These are phyloP conservation scores for Parasarocladium wereldwijsianum DNA, from an alignment of 2,329 filamentous ascomycete genomes.

Conservation along the genomic window DNA sequence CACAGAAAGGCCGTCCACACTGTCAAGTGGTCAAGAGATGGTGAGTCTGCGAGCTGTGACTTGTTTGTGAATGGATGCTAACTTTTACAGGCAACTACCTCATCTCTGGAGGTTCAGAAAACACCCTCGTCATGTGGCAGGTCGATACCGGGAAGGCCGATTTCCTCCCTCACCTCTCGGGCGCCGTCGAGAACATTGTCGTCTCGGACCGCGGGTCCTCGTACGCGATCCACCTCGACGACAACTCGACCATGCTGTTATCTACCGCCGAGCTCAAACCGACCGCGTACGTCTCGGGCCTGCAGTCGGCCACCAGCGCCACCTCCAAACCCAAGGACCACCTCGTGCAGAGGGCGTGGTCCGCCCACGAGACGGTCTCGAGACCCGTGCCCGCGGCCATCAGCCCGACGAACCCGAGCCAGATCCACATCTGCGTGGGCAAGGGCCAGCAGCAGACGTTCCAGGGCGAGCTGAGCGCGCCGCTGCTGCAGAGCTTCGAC, in stretches of 20 bases:
- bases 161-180: constrained; percentile 79
- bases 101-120: constrained; percentile 83
- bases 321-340: constrained; percentile 35
- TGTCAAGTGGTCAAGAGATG: constrained; percentile 85
- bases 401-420: constrained; percentile 46
- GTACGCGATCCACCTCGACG: constrained; percentile 73
- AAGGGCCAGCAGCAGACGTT: constrained; percentile 42
- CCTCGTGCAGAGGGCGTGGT: constrained; percentile 36
- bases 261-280: constrained; percentile 83
- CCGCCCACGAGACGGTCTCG: constrained; percentile 25
- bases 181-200: constrained; percentile 69
- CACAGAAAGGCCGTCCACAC: constrained; percentile 72
- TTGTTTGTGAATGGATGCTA: constrained; percentile 11
- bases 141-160: constrained; percentile 72
- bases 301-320: constrained; percentile 51
- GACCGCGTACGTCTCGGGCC: constrained; percentile 67
- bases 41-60: constrained; percentile 27
- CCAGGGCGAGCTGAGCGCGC: constrained; percentile 36
- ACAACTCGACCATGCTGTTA: constrained; percentile 83
- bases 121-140: constrained; percentile 84
- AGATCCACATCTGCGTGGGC: constrained; percentile 54
- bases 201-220: constrained; percentile 67
- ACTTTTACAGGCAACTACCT: constrained; percentile 64
- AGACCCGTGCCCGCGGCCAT: constrained; percentile 44
- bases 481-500: constrained; percentile 71